phyloP scores from a whole-genome alignment of 768 basidiomycete genomes.

The Leccinellum luteum region DNA sequence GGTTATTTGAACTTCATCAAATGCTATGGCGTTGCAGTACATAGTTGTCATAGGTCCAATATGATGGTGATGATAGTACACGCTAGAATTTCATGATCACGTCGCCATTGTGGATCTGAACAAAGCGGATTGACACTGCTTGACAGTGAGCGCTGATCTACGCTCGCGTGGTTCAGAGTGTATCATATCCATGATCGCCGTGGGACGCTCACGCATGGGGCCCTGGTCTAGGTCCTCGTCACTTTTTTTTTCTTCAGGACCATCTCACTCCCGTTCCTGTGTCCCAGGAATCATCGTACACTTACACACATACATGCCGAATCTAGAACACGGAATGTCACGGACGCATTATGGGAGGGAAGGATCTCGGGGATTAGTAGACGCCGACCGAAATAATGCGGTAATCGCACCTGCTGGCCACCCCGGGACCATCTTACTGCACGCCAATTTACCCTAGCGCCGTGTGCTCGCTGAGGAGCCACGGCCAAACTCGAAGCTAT shows the following conservation, averaged over 20 bases:
- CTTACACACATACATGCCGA: neutral
- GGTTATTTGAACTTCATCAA: neutral
- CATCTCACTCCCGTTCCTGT: neutral
- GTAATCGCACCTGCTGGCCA: neutral
- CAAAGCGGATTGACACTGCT: neutral
- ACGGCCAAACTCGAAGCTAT: neutral
- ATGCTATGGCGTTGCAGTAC: neutral
- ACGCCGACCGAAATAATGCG: neutral
- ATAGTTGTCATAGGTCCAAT: neutral
- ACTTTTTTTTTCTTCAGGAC: neutral
- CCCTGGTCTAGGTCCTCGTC: neutral
- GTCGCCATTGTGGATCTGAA: constrained; percentile 3
- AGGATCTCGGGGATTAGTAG: neutral
- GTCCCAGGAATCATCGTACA: neutral
- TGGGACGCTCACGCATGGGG: neutral
- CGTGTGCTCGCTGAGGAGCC: neutral
- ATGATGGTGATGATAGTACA: constrained; percentile 4
- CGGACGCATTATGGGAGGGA: neutral
- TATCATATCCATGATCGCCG: neutral
- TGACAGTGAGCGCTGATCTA: constrained; percentile 9
- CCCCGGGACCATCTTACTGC: too few relatives aligned
- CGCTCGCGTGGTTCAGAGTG: constrained; percentile 5
- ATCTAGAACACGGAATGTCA: neutral
- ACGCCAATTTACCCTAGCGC: neutral
- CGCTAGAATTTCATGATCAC: neutral